A percentile compares a stretch with the other conserved stretches of the same genome.
Evolutionary conservation across 768 basidiomycete species (phyloP).

Genomic region (Naganishia kalamii): DNA sequence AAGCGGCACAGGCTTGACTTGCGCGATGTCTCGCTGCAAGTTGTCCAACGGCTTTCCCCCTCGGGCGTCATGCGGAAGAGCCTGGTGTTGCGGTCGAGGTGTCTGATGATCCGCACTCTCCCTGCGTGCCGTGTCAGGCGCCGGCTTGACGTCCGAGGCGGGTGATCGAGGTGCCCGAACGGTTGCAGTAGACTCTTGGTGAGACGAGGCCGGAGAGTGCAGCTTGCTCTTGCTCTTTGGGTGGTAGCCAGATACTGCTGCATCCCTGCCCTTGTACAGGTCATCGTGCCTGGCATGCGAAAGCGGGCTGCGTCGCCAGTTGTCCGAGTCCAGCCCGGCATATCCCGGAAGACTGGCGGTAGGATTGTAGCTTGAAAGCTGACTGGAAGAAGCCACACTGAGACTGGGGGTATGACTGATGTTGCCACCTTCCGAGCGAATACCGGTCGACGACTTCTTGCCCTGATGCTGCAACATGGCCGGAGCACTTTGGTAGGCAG

Average conservation of each 20-base stretch:
- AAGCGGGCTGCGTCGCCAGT: slow-evolving; percentile 16
- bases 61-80: neutral
- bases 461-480: slow-evolving; percentile 72
- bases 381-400: slow-evolving; percentile 15
- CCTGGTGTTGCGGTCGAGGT: neutral
- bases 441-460: slow-evolving; percentile 48
- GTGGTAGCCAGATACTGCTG: neutral
- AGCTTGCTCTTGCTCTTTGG: slow-evolving; percentile 4
- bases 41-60: neutral
- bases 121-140: neutral
- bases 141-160: too few relatives aligned
- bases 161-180: neutral
- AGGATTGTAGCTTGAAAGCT: slow-evolving; percentile 19
- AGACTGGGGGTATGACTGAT: slow-evolving; percentile 57
- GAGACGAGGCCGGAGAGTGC: neutral
- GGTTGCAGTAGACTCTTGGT: neutral
- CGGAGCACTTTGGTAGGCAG: slow-evolving; percentile 60
- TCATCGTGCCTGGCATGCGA: slow-evolving; percentile 6
- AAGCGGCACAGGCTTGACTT: neutral
- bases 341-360: slow-evolving; percentile 13
- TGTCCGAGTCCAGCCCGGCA: slow-evolving; percentile 9
- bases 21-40: neutral
- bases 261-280: slow-evolving; percentile 12
- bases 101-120: neutral
- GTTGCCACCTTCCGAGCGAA: slow-evolving; percentile 52